Evolutionary conservation across 805 yeast species (phyloP).

Genomic region (Clavispora vitiphila): DNA sequence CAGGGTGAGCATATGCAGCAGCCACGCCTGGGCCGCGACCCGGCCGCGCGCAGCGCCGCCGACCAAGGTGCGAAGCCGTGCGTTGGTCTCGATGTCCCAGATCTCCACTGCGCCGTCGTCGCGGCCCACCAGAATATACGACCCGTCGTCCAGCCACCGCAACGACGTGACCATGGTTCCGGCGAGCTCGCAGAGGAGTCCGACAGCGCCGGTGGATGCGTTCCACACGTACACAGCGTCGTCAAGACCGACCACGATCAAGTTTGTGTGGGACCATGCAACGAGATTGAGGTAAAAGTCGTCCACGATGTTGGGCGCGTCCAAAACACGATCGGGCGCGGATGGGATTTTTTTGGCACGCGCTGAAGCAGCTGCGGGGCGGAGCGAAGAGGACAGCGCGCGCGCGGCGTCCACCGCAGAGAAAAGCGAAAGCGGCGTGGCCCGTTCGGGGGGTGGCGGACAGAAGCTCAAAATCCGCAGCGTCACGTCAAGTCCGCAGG

Average conservation of each 20-base stretch:
- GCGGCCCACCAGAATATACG: conserved; percentile 77
- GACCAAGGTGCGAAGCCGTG: conserved; percentile 74
- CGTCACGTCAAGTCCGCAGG: conserved; percentile 83
- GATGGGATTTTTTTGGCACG: conserved; percentile 75
- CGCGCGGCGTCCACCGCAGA: conserved; percentile 17
- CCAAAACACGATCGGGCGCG: conserved; percentile 88
- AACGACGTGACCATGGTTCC: conserved; percentile 60
- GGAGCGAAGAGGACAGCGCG: conserved; percentile 25
- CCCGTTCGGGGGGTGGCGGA: conserved; percentile 73
- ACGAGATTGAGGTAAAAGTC: conserved; percentile 86
- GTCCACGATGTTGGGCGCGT: conserved; percentile 92
- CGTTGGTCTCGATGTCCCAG: conserved; percentile 82
- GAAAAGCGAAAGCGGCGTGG: conserved; percentile 31
- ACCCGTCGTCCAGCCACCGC: conserved; percentile 89
- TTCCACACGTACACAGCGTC: conserved; percentile 87
- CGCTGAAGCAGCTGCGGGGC: conserved; percentile 53
- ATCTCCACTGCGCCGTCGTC: conserved; percentile 83
- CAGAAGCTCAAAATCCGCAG: conserved; percentile 81
- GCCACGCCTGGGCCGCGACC: conserved; percentile 83
- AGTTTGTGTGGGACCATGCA: conserved; percentile 81
- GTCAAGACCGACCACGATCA: conserved; percentile 84
- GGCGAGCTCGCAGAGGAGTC: conserved; percentile 52
- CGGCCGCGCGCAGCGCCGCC: conserved; percentile 61
- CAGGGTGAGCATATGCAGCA: conserved; percentile 71
- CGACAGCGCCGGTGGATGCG: conserved; percentile 76